Evolutionary conservation across 2,329 filamentous ascomycete genomes (phyloP), one percentile per base, ranked within the genome.

Genomic region (Capronia americana): DNA sequence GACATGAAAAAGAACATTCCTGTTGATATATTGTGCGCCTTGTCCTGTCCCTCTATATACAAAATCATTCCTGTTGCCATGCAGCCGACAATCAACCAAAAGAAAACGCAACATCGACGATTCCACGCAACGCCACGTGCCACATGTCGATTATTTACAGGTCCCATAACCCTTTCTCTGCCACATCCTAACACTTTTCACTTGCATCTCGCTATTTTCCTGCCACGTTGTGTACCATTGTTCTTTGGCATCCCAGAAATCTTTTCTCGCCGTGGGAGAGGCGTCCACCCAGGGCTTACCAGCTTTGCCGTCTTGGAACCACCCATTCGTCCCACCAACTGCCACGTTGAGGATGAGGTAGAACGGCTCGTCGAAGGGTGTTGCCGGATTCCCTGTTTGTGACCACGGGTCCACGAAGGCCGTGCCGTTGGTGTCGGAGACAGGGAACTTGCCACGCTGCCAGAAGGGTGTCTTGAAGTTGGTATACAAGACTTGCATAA

Each of bases 241-340:
- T 60, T 87, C 80, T 57, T 84, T 84, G 0, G 87, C 84, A 23
- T 88, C 80, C 91, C 90, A 95, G 76, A 96, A 96, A 75, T 94
- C 91, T 73, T 85, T 87, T 77, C 84, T 87, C 5, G 92, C 91
- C 11, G 86, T 89, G 1, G 82, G 77, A 58, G 86, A 89, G 20
- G 77, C 80, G 75, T 95, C 90, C 34, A 92, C 83, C 92, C 92
- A 96, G 1, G 92, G 92, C 82, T 96, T 96, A 34, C 84, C 85
- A 50, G 83, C 84, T 71, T 84, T 81, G 23, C 88, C 87, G 75
- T 96, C 91, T 74, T 89, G 81, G 74, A 95, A 96, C 91, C 91
- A 96, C 44, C 92, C 92, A 71, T 93, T 93, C 24, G 89, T 92
- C 57, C 88, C 87, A 32, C 91, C 91, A 7, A 93, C 90, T 11